phyloP scores from a whole-genome alignment of 2,329 filamentous ascomycete genomes.

The Onygena corvina region DNA sequence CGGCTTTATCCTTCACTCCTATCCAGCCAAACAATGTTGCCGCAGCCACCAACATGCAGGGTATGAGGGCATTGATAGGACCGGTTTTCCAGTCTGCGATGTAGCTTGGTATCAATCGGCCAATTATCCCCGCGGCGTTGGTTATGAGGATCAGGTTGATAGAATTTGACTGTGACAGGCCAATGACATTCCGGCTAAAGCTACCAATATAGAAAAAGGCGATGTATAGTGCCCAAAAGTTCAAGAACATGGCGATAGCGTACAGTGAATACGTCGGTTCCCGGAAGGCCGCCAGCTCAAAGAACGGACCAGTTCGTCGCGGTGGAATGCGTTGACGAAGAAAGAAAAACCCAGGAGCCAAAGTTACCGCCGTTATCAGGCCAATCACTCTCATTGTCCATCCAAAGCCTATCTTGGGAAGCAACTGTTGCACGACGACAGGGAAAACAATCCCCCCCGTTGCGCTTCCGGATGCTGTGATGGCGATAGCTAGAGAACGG shows the following conservation, averaged over 20 bases:
- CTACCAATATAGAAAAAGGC: slow-evolving; percentile 40
- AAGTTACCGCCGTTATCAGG: slow-evolving; percentile 44
- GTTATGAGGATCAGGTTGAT: slow-evolving; percentile 53
- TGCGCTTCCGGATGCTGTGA: slow-evolving; percentile 48
- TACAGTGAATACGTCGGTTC: slow-evolving; percentile 38
- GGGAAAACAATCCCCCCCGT: slow-evolving; percentile 55
- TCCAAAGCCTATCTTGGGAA: slow-evolving; percentile 49
- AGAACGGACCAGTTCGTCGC: slow-evolving; percentile 39
- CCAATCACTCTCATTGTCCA: slow-evolving; percentile 54
- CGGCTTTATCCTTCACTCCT: slow-evolving; percentile 38
- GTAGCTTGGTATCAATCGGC: slow-evolving; percentile 47
- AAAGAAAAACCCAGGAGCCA: slow-evolving; percentile 33
- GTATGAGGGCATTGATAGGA: slow-evolving; percentile 49
- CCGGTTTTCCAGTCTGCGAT: slow-evolving; percentile 48
- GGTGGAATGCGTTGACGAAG: slow-evolving; percentile 41
- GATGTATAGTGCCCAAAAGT: slow-evolving; percentile 44
- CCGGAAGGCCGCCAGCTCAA: slow-evolving; percentile 42
- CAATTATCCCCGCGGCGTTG: slow-evolving; percentile 50
- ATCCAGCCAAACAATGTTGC: slow-evolving; percentile 47
- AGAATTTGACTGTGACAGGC: slow-evolving; percentile 34
- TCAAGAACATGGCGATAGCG: slow-evolving; percentile 33
- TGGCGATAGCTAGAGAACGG: slow-evolving; percentile 48
- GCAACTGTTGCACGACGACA: slow-evolving; percentile 43
- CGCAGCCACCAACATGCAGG: slow-evolving; percentile 35
- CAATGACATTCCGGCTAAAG: slow-evolving; percentile 31